Evolutionary conservation across 2,329 filamentous ascomycete genomes (phyloP).

Genomic region (Falciphora oryzae): DNA sequence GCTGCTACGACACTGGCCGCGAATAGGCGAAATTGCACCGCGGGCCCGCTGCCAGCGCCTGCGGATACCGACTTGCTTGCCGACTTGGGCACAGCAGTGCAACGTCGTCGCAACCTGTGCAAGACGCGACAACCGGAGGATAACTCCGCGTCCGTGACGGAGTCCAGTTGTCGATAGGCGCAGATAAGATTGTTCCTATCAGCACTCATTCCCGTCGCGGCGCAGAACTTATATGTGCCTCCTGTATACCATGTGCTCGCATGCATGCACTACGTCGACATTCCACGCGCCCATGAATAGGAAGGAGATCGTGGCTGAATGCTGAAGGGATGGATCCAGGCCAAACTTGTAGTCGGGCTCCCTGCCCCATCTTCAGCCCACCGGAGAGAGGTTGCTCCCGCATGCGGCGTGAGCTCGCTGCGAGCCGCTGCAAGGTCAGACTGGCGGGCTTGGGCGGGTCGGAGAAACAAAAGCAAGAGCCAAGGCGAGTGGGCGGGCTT

Average conservation of each 20-base stretch:
- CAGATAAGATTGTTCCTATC: neutral
- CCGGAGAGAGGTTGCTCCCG: neutral
- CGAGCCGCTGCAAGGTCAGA: neutral
- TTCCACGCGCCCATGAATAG: neutral
- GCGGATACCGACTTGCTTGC: neutral
- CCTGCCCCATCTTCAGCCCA: neutral
- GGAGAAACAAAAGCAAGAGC: neutral
- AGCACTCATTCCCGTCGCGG: too few relatives aligned
- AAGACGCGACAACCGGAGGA: neutral
- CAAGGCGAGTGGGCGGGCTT: neutral
- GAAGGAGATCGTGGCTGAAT: neutral
- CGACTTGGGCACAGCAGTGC: neutral
- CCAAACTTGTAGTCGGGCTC: neutral
- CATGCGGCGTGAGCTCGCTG: neutral
- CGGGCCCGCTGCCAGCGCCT: neutral
- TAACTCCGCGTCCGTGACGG: neutral
- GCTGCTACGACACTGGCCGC: neutral
- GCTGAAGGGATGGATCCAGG: neutral
- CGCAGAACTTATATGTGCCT: neutral
- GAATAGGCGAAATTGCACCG: neutral
- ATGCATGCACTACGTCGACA: neutral
- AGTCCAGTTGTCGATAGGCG: neutral
- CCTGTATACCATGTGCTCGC: too few relatives aligned
- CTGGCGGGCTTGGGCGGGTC: neutral
- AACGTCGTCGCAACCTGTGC: neutral